Conservation (phyloP, 2,329 filamentous ascomycete genomes). For the Daldinia sp. region DNA sequence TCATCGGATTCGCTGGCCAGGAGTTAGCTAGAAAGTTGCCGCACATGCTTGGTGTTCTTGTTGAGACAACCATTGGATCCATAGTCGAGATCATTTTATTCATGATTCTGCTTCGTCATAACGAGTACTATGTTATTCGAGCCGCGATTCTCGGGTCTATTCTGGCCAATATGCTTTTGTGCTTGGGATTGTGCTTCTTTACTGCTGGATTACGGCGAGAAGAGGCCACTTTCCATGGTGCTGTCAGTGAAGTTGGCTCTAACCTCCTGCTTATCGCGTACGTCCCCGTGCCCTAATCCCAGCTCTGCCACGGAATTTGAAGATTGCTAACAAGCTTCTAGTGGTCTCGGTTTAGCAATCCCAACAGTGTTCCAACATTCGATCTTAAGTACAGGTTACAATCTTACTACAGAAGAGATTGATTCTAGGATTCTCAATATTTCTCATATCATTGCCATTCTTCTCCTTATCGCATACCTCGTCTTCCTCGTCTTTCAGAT, state of each 20-base stretch:
- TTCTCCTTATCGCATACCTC: slow-evolving; percentile 73
- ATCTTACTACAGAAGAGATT: slow-evolving; percentile 52
- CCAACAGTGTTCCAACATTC: slow-evolving; percentile 65
- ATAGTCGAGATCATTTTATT: slow-evolving; percentile 86
- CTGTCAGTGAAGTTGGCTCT: slow-evolving; percentile 80
- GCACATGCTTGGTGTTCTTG: slow-evolving; percentile 72
- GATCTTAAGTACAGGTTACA: slow-evolving; percentile 45
- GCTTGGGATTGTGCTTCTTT: slow-evolving; percentile 82
- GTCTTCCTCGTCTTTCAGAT: slow-evolving; percentile 77
- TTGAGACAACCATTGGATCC: slow-evolving; percentile 72
- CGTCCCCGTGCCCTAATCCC: slow-evolving; percentile 48
- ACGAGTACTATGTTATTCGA: slow-evolving; percentile 75
- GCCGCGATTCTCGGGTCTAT: slow-evolving; percentile 86
- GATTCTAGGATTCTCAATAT: slow-evolving; percentile 66
- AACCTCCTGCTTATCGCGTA: slow-evolving; percentile 81
- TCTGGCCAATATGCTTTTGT: slow-evolving; percentile 81
- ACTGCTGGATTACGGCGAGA: slow-evolving; percentile 74
- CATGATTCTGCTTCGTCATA: slow-evolving; percentile 71
- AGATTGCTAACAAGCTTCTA: slow-evolving; percentile 41
- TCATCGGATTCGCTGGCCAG: slow-evolving; percentile 77
- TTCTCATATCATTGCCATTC: slow-evolving; percentile 74
- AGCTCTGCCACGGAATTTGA: slow-evolving; percentile 40
- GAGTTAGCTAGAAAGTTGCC: slow-evolving; percentile 78
- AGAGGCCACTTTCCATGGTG: slow-evolving; percentile 75
- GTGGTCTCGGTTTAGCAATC: slow-evolving; percentile 59